These are phyloP conservation scores for Setaria viridis DNA, from an alignment of 202 grass and related monocot species.

Conservation along the genomic window DNA sequence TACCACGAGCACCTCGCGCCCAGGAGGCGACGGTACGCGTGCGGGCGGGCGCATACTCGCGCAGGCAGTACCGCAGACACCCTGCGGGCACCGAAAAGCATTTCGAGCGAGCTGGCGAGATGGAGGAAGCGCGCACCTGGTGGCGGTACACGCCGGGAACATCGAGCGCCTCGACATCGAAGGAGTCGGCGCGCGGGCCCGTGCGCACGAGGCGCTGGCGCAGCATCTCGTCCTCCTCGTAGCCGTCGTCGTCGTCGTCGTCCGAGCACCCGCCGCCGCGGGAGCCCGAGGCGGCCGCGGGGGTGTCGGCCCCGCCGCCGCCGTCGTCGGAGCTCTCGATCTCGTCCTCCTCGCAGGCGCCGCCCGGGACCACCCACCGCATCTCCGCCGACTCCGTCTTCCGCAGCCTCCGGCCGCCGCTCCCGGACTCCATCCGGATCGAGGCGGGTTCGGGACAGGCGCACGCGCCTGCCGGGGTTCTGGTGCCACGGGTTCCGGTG, in stretches of 20 bases:
- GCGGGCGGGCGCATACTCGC: background rate
- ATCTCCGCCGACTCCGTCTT: slow-evolving; percentile 83
- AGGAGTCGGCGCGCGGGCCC: slow-evolving; percentile 81
- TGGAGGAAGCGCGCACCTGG: slow-evolving; percentile 31
- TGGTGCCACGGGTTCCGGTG: background rate
- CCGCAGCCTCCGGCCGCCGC: slow-evolving; percentile 45
- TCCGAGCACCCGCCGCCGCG: slow-evolving; percentile 50
- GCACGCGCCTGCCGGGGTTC: background rate
- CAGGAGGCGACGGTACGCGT: background rate
- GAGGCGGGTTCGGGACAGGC: background rate
- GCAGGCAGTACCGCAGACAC: background rate
- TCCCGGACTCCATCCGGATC: slow-evolving; percentile 53
- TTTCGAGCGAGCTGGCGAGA: background rate
- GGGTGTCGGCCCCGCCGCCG: slow-evolving; percentile 22
- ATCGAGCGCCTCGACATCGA: slow-evolving; percentile 94
- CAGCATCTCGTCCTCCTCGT: slow-evolving; percentile 64
- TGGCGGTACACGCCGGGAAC: slow-evolving; percentile 67
- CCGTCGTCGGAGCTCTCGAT: slow-evolving; percentile 61
- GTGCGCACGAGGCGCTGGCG: slow-evolving; percentile 81
- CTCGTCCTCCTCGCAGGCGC: slow-evolving; percentile 63
- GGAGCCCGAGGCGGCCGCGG: slow-evolving; percentile 39
- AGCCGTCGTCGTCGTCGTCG: slow-evolving; percentile 56
- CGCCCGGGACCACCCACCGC: slow-evolving; percentile 71
- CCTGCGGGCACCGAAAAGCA: background rate
- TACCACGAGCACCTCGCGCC: background rate